Conservation (phyloP, 2,329 filamentous ascomycete species). For the Paecilomyces dactylethromorphus region DNA sequence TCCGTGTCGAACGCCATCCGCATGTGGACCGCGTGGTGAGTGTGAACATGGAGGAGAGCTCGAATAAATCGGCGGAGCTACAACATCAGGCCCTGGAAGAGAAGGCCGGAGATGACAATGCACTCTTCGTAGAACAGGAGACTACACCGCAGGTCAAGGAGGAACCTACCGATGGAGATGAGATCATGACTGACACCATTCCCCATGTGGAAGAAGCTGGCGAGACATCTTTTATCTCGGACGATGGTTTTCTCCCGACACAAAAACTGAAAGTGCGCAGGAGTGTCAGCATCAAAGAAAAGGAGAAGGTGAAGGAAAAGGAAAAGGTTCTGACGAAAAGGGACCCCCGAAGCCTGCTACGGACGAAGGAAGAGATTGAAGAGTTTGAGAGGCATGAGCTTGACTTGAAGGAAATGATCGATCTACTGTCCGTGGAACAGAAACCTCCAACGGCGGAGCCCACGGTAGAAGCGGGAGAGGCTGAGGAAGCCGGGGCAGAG, state of each 20-base stretch:
- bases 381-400: constrained; percentile 36
- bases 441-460: not conserved
- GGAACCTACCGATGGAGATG: constrained; percentile 47
- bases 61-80: constrained; percentile 37
- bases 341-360: constrained; percentile 28
- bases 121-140: constrained; percentile 28
- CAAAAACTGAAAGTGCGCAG: constrained; percentile 29
- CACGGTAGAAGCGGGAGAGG: constrained; percentile 2
- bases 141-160: constrained; percentile 41
- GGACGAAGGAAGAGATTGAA: constrained; percentile 35
- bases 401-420: constrained; percentile 33
- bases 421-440: constrained; percentile 24
- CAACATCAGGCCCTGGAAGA: constrained; percentile 28
- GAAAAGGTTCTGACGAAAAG: constrained; percentile 14
- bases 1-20: constrained; percentile 50
- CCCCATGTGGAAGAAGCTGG: constrained; percentile 19
- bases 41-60: constrained; percentile 49
- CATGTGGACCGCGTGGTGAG: constrained; percentile 49
- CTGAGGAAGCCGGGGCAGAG: constrained; percentile 12
- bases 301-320: constrained; percentile 8
- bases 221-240: constrained; percentile 8
- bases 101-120: constrained; percentile 23
- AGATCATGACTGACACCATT: constrained; percentile 26
- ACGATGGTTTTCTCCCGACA: constrained; percentile 27
- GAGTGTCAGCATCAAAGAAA: constrained; percentile 19